Evolutionary conservation across 257 asterid species (phyloP), one percentile per base, ranked within the genome.

Genomic region (Primulina huaijiensis): DNA sequence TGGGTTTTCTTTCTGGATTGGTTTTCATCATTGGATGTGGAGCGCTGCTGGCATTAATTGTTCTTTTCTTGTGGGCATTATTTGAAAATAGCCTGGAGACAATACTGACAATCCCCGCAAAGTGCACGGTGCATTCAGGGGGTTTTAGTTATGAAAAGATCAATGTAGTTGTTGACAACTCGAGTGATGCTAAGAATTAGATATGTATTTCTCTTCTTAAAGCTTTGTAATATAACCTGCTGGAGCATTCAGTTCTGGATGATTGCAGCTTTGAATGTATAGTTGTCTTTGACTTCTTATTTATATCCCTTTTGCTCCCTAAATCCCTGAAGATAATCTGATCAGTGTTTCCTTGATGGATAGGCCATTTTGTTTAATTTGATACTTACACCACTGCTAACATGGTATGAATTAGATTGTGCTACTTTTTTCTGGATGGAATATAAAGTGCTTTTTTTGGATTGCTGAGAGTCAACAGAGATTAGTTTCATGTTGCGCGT

Each of bases 71-170:
- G 75, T 85, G 90, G 83, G 76, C 86, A 2, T 12, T 80, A 8
- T 75, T 82, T 62, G 88, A 82, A 50, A 77, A 72, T 69, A 64
- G 79, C 70, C 40, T 79, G 1, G 87, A 84, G 82, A 78, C 85
- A 0, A 79, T 85, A 53, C 71, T 80, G 17, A 87, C 80, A 11
- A 70, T 83, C 64, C 90, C 88, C 17, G 62, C 75, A 3, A 84
- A 81, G 63, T 75, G 85, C 77, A 64, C 75, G 0, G 75, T 78
- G 59, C 81, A 77, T 53, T 75, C 86, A 0, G 88, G 82, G 50
- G 88, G 82, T 77, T 85, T 86, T 86, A 82, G 84, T 83, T 90
- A 90, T 72, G 84, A 88, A 75, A 90, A 84, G 89, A 72, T 90
- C 65, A 75, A 86, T 46, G 83, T 81, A 61, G 85, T 81, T 69